phyloP scores from a whole-genome alignment of 495 filamentous ascomycete genomes.

The Penicillium coffeae region DNA sequence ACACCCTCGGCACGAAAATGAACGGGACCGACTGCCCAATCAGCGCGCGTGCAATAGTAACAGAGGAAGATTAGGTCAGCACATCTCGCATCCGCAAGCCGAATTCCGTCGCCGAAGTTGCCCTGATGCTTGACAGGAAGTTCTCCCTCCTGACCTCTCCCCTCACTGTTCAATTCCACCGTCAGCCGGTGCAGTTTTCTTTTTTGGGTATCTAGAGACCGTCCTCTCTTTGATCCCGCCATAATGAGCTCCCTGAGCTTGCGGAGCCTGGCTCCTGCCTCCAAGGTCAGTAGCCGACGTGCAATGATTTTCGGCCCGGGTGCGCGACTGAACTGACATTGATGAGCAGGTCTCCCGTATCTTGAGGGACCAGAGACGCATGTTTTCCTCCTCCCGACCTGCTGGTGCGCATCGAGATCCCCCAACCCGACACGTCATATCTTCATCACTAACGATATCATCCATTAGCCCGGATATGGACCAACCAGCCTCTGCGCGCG shows the following conservation, averaged over 20 bases:
- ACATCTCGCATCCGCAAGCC: slow-evolving; percentile 36
- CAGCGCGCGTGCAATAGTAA: slow-evolving; percentile 7
- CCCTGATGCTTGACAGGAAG: slow-evolving; percentile 16
- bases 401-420: slow-evolving; percentile 56
- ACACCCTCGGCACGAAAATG: slow-evolving; percentile 6
- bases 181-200: slow-evolving; percentile 17
- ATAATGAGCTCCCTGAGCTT: slow-evolving; percentile 57
- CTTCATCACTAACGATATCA: slow-evolving; percentile 25
- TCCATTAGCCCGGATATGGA: slow-evolving; percentile 67
- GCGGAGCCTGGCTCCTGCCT: slow-evolving; percentile 56
- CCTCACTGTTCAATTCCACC: slow-evolving; percentile 15
- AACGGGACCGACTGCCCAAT: slow-evolving; percentile 4
- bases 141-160: slow-evolving; percentile 26
- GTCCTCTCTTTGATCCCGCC: slow-evolving; percentile 31
- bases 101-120: slow-evolving; percentile 19
- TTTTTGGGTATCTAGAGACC: slow-evolving; percentile 28
- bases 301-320: slow-evolving; percentile 24
- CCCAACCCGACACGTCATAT: slow-evolving; percentile 3
- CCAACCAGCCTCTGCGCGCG: slow-evolving; percentile 77
- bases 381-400: slow-evolving; percentile 82
- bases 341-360: slow-evolving; percentile 40
- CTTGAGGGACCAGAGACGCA: slow-evolving; percentile 55
- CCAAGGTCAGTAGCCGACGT: slow-evolving; percentile 44
- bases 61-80: slow-evolving; percentile 35
- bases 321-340: slow-evolving; percentile 22